Evolutionary conservation across 2,329 filamentous ascomycete genomes (phyloP), one percentile per base, ranked within the genome.

Genomic region (Talaromyces sp.): DNA sequence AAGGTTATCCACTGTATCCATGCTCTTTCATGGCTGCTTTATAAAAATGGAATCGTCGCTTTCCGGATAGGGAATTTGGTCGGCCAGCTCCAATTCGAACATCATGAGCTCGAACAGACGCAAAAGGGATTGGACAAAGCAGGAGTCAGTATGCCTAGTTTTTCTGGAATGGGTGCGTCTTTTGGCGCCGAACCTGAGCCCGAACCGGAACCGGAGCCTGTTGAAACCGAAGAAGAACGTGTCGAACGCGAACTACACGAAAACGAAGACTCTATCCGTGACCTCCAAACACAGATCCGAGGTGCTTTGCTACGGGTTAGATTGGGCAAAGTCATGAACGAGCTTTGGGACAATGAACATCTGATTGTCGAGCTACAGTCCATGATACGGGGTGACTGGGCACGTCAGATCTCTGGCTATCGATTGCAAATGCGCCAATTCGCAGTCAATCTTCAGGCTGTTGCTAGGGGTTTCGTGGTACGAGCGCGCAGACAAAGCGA

Each of bases 1-100:
- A 99, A 98, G 78, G 96, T 98, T 75, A 99, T 99, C 68, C 96
- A 99, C 80, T 99, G 95, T 75, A 95, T 99, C 61, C 95, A 99
- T 73, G 95, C 95, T 0, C 83, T 99, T 19, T 98, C 94, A 75
- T 99, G 94, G 93, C 84, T 99, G n/a, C 84, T 99, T 11, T 97
- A 92, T 78, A 90, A 95, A 58, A 95, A 97, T 76, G 94, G 95
- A 1, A 92, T 98, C 68, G 90, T 98, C 45, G 90, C 93, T 73
- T 98, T 99, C 77, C 89, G 93, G 9, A 99, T 99, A 73, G 95
- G 94, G 16, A 99, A 99, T 73, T 84, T 99, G 50, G 92, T 99
- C 64, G 95, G 95, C 39, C 94, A 99, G 75, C 86, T 99, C 4
- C 91, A 98, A 75, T 99, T 99, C 73, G 95, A 97, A 73, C 92